phyloP scores from a whole-genome alignment of 163 green algal genomes.

The Chlamydomonas reinhardtii region DNA sequence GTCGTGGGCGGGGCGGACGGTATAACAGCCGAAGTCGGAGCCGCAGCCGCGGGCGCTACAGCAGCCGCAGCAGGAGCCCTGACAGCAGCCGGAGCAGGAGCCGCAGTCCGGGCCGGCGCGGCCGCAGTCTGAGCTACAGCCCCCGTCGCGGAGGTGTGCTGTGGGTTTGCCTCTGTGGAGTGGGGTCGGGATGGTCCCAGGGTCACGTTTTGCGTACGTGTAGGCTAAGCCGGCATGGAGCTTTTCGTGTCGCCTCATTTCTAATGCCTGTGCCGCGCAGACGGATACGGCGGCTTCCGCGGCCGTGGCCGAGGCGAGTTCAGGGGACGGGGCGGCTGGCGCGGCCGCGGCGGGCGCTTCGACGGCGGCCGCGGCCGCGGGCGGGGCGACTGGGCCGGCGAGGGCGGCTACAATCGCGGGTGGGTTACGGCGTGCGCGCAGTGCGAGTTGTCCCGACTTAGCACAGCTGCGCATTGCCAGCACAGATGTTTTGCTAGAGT shows the following conservation, averaged over 20 bases:
- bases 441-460: background rate
- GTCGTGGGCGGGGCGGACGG: slow-evolving; percentile 7
- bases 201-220: no score
- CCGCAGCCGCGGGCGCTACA: slow-evolving; percentile 14
- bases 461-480: background rate
- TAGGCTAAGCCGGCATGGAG: no score
- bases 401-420: background rate
- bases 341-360: slow-evolving; percentile 6
- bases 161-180: background rate
- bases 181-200: no score
- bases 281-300: slow-evolving; percentile 29
- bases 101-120: slow-evolving; percentile 11
- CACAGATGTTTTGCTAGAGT: no score
- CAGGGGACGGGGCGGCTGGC: slow-evolving; percentile 28
- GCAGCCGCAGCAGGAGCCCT: slow-evolving; percentile 20
- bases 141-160: slow-evolving; percentile 19
- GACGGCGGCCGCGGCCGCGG: slow-evolving; percentile 19
- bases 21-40: slow-evolving; percentile 35
- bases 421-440: no score
- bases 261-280: background rate
- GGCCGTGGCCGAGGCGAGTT: slow-evolving; percentile 41
- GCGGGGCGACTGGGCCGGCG: background rate
- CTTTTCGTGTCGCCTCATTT: no score
- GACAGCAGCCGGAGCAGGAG: slow-evolving; percentile 25
- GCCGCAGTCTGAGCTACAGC: slow-evolving; percentile 36